Percentiles rank a stretch among this genome's conserved stretches.
Conservation (phyloP, 495 filamentous ascomycete genomes). For the Aspergillus coremiiformis region DNA sequence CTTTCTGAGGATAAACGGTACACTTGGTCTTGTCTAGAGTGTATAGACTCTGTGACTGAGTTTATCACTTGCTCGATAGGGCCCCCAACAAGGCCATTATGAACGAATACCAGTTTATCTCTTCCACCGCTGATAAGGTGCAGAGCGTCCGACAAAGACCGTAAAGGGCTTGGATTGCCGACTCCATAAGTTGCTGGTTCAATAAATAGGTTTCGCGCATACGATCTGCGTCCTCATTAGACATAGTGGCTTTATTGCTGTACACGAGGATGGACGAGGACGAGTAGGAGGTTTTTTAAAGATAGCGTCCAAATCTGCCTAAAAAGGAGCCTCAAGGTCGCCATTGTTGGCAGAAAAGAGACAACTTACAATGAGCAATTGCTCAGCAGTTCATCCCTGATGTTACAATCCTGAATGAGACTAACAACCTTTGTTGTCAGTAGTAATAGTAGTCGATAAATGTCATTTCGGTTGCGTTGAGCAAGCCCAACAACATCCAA, state of each 20-base stretch:
- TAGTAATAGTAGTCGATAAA: no score
- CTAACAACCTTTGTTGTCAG: no score
- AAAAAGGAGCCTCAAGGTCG: conserved; percentile 44
- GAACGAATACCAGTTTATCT: conserved; percentile 69
- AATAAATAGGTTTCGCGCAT: conserved; percentile 61
- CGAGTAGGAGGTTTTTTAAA: conserved; percentile 66
- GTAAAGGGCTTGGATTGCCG: conserved; percentile 46
- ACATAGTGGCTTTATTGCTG: background rate
- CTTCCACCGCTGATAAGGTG: conserved; percentile 40
- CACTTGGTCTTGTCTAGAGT: conserved; percentile 48
- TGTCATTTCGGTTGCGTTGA: background rate
- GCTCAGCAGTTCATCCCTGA: background rate
- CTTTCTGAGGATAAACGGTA: conserved; percentile 42
- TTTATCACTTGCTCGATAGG: conserved; percentile 67
- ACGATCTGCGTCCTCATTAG: conserved; percentile 28
- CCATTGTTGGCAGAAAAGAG: background rate
- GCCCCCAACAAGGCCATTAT: conserved; percentile 61
- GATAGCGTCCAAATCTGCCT: conserved; percentile 67
- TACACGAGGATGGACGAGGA: conserved; percentile 30
- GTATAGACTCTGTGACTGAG: conserved; percentile 45
- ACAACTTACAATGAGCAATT: background rate
- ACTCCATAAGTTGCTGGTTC: conserved; percentile 63
- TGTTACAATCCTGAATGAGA: no score
- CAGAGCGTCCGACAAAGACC: conserved; percentile 54
- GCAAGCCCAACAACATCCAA: background rate